Conservation (phyloP, 1,139 yeast species). For the Diutina catenulata region DNA sequence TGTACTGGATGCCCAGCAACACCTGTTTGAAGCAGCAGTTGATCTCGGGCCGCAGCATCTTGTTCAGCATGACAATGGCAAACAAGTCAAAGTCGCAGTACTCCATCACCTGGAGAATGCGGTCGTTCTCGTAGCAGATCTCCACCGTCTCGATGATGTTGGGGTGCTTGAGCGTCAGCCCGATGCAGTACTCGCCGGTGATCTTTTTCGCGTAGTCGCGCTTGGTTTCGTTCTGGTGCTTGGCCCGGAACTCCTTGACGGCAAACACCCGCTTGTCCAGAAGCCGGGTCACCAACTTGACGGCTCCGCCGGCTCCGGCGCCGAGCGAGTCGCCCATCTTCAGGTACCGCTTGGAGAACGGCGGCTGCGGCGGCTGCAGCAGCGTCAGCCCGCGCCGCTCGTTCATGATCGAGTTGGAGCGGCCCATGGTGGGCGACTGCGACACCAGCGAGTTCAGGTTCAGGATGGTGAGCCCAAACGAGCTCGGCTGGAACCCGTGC, state of each 20-base stretch:
- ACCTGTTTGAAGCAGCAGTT: slow-evolving; percentile 88
- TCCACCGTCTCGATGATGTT: slow-evolving; percentile 87
- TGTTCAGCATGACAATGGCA: slow-evolving; percentile 92
- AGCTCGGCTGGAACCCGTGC: slow-evolving; percentile 1
- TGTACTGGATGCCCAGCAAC: slow-evolving; percentile 66
- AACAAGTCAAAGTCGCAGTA: slow-evolving; percentile 88
- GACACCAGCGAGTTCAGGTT: slow-evolving; percentile 5
- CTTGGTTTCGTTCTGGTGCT: slow-evolving; percentile 63
- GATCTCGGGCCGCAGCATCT: slow-evolving; percentile 77
- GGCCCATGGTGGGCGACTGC: slow-evolving; percentile 1
- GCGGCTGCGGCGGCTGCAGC: slow-evolving; percentile 24
- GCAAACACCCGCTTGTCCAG: slow-evolving; percentile 71
- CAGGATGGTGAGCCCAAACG: not conserved
- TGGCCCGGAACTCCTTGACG: slow-evolving; percentile 80
- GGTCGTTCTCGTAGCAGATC: slow-evolving; percentile 79
- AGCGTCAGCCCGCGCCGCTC: slow-evolving; percentile 32
- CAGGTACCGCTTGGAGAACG: slow-evolving; percentile 68
- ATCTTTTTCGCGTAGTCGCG: slow-evolving; percentile 89
- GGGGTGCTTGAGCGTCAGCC: slow-evolving; percentile 81
- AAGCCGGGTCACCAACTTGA: slow-evolving; percentile 58
- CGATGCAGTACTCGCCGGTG: slow-evolving; percentile 92
- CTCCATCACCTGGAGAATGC: slow-evolving; percentile 88
- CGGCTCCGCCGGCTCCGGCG: slow-evolving; percentile 96
- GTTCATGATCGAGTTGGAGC: slow-evolving; percentile 5
- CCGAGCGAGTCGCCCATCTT: slow-evolving; percentile 82